Percentiles rank a stretch among this genome's conserved stretches.
These are phyloP conservation scores for Nakazawaea pomicola DNA, from an alignment of 805 yeast genomes.

Conservation along the genomic window DNA sequence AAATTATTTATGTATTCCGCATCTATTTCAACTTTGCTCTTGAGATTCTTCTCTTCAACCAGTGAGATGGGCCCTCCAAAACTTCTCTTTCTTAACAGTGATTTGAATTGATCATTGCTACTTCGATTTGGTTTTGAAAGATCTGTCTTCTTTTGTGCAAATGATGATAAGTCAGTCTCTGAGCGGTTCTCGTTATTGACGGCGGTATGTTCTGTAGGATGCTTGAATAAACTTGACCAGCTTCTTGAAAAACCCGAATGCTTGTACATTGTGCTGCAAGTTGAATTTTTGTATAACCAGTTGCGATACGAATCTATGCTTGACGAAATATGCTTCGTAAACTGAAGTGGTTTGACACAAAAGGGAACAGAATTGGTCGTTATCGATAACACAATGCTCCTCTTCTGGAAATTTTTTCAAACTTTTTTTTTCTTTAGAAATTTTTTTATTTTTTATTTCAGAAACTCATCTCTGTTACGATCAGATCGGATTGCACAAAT, in stretches of 20 bases:
- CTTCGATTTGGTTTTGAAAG: background rate
- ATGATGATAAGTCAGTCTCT: background rate
- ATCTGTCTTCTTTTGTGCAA: background rate
- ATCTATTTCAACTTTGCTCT: background rate
- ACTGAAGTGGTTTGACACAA: background rate
- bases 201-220: background rate
- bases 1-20: background rate
- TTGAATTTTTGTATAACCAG: no score
- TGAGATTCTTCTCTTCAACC: no score
- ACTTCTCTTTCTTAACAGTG: background rate
- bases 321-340: no score
- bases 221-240: slow-evolving; percentile 7
- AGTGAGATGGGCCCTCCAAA: no score
- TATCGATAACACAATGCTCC: background rate
- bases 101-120: background rate
- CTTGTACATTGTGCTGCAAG: slow-evolving; percentile 12
- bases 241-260: slow-evolving; percentile 4
- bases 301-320: no score
- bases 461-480: slow-evolving; percentile 2
- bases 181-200: background rate
- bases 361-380: slow-evolving; percentile 2
- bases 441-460: background rate
- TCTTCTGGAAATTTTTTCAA: background rate
- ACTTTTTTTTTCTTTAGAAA: background rate
- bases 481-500: no score